Conservation (phyloP, 2,329 filamentous ascomycete genomes). For the Fusarium sp. region DNA sequence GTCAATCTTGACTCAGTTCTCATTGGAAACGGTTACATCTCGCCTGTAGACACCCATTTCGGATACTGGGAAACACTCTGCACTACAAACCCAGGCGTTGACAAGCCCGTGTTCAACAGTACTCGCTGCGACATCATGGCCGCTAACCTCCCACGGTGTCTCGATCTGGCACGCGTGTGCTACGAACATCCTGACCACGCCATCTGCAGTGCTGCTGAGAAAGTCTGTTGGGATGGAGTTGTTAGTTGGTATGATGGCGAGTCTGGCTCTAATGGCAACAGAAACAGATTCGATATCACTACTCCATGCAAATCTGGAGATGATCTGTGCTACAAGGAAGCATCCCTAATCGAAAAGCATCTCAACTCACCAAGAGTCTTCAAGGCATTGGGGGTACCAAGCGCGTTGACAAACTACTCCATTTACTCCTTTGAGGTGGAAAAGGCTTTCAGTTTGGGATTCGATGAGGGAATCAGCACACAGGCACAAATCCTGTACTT, state of each 20-base stretch:
- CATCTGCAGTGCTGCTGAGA: constrained; percentile 21
- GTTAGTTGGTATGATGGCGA: constrained; percentile 5
- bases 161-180: constrained; percentile 27
- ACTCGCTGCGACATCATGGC: constrained; percentile 29
- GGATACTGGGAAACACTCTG: constrained; percentile 40
- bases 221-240: constrained; percentile 27
- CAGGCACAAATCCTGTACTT: constrained; percentile 16
- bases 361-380: constrained; percentile 1
- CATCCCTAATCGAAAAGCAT: constrained; percentile 2
- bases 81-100: constrained; percentile 30
- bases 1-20: constrained; percentile 26
- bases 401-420: background rate
- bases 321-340: constrained; percentile 17
- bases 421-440: background rate
- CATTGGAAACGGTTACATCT: constrained; percentile 37
- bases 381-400: constrained; percentile 8
- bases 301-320: background rate
- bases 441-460: background rate
- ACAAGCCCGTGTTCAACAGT: constrained; percentile 26
- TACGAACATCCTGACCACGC: constrained; percentile 33
- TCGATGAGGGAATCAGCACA: constrained; percentile 19
- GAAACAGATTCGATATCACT: constrained; percentile 23
- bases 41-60: constrained; percentile 27
- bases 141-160: constrained; percentile 32
- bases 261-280: background rate